Conservation (phyloP, 1,284 basidiomycete species). For the Irpex sp. region DNA sequence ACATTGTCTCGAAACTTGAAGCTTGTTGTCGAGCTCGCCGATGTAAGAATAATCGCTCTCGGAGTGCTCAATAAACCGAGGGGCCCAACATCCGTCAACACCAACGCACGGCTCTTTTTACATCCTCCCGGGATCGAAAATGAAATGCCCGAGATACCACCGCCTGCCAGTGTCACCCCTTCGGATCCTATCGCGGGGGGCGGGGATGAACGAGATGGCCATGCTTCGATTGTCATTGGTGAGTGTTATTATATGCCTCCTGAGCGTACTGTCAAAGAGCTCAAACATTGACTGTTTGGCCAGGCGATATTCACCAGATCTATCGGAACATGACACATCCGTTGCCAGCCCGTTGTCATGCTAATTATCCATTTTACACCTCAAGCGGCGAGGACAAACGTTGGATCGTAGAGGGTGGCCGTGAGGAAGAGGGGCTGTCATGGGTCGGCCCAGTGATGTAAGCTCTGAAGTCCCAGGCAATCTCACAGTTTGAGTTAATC, state of each 20-base stretch:
- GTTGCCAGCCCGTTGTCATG: conserved; percentile 47
- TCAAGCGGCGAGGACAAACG: conserved; percentile 64
- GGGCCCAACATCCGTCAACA: conserved; percentile 54
- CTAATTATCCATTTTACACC: conserved; percentile 70
- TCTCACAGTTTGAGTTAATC: conserved; percentile 8
- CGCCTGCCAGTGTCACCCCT: conserved; percentile 3
- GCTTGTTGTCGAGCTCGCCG: conserved; percentile 66
- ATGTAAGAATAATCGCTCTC: conserved; percentile 70
- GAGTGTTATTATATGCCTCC: neutral
- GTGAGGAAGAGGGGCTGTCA: conserved; percentile 57
- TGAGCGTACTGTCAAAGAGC: too few species aligned
- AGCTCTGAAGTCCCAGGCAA: conserved; percentile 20
- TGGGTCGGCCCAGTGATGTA: conserved; percentile 77
- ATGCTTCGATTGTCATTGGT: neutral
- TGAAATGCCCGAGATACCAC: conserved; percentile 13
- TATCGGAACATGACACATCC: conserved; percentile 48
- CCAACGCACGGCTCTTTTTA: conserved; percentile 60
- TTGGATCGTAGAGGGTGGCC: conserved; percentile 50
- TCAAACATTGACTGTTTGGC: neutral
- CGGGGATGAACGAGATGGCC: neutral
- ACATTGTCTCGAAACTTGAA: conserved; percentile 22
- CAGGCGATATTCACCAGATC: conserved; percentile 20
- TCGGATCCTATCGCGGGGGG: too few species aligned
- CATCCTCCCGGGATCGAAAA: conserved; percentile 62
- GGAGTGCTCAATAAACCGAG: conserved; percentile 60